A percentile compares a stretch with the other conserved stretches of the same genome.
Evolutionary conservation across 371 early-diverging fungal genomes (phyloP).

Genomic region (Blakeslea trispora): DNA sequence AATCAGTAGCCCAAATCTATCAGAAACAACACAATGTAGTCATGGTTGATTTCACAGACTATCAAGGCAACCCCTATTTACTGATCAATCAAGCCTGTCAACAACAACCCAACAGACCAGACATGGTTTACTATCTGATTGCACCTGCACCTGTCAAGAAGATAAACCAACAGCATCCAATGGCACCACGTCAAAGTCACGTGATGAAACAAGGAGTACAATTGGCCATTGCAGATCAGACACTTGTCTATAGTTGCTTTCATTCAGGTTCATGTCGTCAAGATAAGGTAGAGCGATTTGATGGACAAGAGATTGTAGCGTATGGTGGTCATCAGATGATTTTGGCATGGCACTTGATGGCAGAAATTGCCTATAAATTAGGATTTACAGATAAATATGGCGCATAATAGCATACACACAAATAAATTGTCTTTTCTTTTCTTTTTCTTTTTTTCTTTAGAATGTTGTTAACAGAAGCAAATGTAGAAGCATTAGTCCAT

Average conservation of each 20-base stretch:
- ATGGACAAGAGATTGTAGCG: conserved; percentile 15
- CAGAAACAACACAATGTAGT: neutral
- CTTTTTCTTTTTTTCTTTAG: conserved; percentile 5
- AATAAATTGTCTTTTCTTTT: conserved; percentile 1
- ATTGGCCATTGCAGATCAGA: neutral
- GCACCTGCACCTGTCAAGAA: neutral
- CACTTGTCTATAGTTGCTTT: conserved; percentile 27
- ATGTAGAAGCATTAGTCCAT: neutral
- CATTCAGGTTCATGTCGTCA: conserved; percentile 33
- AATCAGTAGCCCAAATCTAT: neutral
- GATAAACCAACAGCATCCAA: neutral
- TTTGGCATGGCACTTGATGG: conserved; percentile 45
- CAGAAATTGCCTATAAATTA: conserved; percentile 46
- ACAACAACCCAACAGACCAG: neutral
- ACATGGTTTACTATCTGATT: conserved; percentile 20
- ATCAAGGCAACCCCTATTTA: conserved; percentile 9
- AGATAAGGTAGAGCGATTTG: conserved; percentile 20
- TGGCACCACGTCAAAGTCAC: conserved; percentile 36
- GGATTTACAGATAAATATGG: conserved; percentile 49
- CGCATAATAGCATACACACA: too few species aligned
- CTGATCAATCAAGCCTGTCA: neutral
- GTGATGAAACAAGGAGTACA: conserved; percentile 24
- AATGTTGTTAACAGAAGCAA: conserved; percentile 19
- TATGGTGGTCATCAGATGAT: conserved; percentile 35
- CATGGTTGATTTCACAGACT: conserved; percentile 27